phyloP scores from a whole-genome alignment of 768 basidiomycete genomes.

The Boletus rubescentipes region DNA sequence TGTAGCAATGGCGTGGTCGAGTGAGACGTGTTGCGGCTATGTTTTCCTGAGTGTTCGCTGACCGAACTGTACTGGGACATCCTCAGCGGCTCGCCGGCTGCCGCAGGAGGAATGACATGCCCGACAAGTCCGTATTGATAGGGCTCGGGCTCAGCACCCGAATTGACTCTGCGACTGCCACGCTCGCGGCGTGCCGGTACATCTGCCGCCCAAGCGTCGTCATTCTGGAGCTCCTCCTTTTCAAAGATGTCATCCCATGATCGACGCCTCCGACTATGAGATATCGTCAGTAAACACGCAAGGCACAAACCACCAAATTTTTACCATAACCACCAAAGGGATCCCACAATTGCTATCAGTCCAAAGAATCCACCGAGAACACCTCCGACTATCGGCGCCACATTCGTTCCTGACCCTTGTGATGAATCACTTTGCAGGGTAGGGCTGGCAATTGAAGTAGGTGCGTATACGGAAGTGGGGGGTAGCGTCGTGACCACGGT shows the following conservation, averaged over 20 bases:
- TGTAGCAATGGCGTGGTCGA: slow-evolving; percentile 28
- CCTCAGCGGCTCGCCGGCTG: slow-evolving; percentile 31
- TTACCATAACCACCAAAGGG: slow-evolving; percentile 55
- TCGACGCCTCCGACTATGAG: slow-evolving; percentile 42
- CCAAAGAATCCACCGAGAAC: slow-evolving; percentile 56
- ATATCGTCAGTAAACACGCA: slow-evolving; percentile 10
- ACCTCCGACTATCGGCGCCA: slow-evolving; percentile 54
- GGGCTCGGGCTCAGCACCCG: slow-evolving; percentile 46
- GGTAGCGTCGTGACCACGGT: slow-evolving; percentile 40
- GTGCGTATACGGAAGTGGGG: slow-evolving; percentile 30
- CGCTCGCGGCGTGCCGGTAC: slow-evolving; percentile 20
- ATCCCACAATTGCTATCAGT: slow-evolving; percentile 41
- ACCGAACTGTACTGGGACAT: slow-evolving; percentile 32
- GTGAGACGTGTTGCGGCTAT: slow-evolving; percentile 26
- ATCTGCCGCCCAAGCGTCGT: slow-evolving; percentile 19
- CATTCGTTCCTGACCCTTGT: slow-evolving; percentile 25
- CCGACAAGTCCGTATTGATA: slow-evolving; percentile 68
- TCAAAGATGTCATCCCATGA: slow-evolving; percentile 56
- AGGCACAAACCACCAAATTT: slow-evolving; percentile 4
- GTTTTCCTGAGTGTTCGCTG: slow-evolving; percentile 21
- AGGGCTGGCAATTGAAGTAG: slow-evolving; percentile 15
- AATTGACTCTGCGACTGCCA: slow-evolving; percentile 29
- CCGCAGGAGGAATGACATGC: slow-evolving; percentile 32
- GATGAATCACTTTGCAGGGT: slow-evolving; percentile 14
- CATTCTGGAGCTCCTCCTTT: slow-evolving; percentile 34